These are phyloP conservation scores for Hypoxylon fuscum DNA, from an alignment of 495 filamentous ascomycete genomes.

Conservation along the genomic window DNA sequence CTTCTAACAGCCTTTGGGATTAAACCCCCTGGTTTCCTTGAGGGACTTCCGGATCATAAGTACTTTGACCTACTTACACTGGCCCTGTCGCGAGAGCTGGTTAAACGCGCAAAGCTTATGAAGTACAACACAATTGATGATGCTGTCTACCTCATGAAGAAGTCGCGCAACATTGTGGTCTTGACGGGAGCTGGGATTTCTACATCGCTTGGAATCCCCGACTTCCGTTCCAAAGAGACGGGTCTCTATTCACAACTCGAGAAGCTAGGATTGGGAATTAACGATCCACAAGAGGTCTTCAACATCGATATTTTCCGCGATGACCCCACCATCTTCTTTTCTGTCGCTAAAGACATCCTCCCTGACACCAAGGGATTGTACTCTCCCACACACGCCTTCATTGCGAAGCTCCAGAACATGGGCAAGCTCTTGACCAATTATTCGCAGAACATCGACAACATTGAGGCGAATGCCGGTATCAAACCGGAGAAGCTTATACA, in stretches of 20 bases:
- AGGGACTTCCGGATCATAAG: constrained; percentile 74
- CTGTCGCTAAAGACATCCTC: constrained; percentile 88
- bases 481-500: constrained; percentile 85
- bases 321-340: constrained; percentile 92
- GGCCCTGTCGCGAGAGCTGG: constrained; percentile 83
- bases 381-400: constrained; percentile 94
- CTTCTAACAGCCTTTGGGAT: constrained; percentile 93
- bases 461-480: constrained; percentile 90
- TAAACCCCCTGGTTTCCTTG: constrained; percentile 76
- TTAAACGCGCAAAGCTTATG: constrained; percentile 79
- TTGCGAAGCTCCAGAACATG: constrained; percentile 90
- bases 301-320: constrained; percentile 86
- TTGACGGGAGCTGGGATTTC: constrained; percentile 95
- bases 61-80: constrained; percentile 79
- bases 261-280: constrained; percentile 68
- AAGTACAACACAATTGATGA: constrained; percentile 90
- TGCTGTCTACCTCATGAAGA: constrained; percentile 78
- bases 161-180: constrained; percentile 85
- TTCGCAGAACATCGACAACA: constrained; percentile 98
- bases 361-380: constrained; percentile 72
- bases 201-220: constrained; percentile 87
- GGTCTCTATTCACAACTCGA: constrained; percentile 87
- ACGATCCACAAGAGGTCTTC: constrained; percentile 93
- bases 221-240: constrained; percentile 85
- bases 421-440: constrained; percentile 94